phyloP scores from a whole-genome alignment of 139 green algal genomes.

The Coelastrella sp. region DNA sequence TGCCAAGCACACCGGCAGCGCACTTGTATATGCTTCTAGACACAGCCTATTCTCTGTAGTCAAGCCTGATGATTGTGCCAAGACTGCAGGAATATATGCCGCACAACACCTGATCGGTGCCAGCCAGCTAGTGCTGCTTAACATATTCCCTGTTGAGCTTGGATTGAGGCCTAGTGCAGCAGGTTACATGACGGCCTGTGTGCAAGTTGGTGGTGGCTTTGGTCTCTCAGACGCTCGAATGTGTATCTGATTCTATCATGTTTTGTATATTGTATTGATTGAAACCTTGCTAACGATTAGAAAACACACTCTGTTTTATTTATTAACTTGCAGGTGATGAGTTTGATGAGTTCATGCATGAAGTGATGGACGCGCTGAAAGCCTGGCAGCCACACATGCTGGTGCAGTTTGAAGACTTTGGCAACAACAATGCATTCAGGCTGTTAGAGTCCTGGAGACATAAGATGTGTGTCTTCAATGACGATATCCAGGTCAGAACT shows the following conservation, averaged over 20 bases:
- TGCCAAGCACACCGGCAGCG: too few species aligned
- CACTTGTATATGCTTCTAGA: too few species aligned
- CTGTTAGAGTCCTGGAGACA: conserved; percentile 77
- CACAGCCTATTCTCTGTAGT: too few species aligned
- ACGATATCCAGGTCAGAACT: conserved; percentile 66
- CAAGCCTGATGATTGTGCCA: too few species aligned
- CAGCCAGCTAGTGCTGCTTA: not conserved
- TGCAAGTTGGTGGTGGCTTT: too few species aligned
- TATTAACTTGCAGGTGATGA: conserved; percentile 33
- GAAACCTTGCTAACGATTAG: too few species aligned
- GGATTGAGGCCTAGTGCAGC: too few species aligned
- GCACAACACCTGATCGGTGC: not conserved
- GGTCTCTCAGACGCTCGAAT: too few species aligned
- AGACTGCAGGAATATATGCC: too few species aligned
- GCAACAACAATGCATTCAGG: conserved; percentile 61
- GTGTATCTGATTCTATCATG: too few species aligned
- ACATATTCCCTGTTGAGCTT: not conserved
- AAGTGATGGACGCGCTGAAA: conserved; percentile 70
- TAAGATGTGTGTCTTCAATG: conserved; percentile 85
- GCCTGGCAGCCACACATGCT: conserved; percentile 76
- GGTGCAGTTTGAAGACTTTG: conserved; percentile 91
- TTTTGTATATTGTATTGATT: too few species aligned
- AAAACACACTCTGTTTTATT: not conserved
- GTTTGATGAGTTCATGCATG: conserved; percentile 75
- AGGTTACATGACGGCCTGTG: too few species aligned